These are phyloP conservation scores for Friedmanniomyces simplex DNA, from an alignment of 495 filamentous ascomycete species.

Conservation along the genomic window DNA sequence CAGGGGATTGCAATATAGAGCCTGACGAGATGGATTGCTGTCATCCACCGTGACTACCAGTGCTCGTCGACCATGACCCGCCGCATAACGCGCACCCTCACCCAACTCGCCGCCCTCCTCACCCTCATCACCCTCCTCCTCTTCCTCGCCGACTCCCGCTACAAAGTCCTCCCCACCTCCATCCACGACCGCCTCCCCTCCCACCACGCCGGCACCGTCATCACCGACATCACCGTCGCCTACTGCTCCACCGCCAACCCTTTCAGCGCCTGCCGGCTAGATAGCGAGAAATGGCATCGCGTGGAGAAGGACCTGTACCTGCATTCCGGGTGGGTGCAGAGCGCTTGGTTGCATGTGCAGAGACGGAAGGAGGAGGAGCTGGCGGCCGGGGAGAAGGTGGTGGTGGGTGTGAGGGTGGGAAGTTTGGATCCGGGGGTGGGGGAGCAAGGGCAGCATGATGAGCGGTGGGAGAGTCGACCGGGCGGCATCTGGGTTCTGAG, in stretches of 20 bases:
- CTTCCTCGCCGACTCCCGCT: slow-evolving; percentile 33
- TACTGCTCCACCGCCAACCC: slow-evolving; percentile 65
- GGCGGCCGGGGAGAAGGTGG: slow-evolving; percentile 58
- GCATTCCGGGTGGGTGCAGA: slow-evolving; percentile 56
- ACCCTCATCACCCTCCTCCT: slow-evolving; percentile 49
- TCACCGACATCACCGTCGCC: slow-evolving; percentile 82
- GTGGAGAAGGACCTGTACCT: slow-evolving; percentile 91
- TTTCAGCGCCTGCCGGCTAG: slow-evolving; percentile 69
- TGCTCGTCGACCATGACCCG: slow-evolving; percentile 2
- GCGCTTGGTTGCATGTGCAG: slow-evolving; percentile 75
- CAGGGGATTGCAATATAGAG: too few relatives aligned
- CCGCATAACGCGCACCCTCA: slow-evolving; percentile 49
- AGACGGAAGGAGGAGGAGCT: slow-evolving; percentile 86
- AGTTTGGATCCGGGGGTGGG: slow-evolving; percentile 58
- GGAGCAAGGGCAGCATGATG: slow-evolving; percentile 46
- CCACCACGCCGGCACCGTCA: slow-evolving; percentile 44
- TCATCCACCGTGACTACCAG: not conserved
- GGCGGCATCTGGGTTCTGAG: slow-evolving; percentile 83
- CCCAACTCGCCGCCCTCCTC: slow-evolving; percentile 64
- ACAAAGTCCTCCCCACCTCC: slow-evolving; percentile 42
- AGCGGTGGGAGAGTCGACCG: slow-evolving; percentile 70
- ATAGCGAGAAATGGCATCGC: slow-evolving; percentile 66
- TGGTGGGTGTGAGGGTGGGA: slow-evolving; percentile 74
- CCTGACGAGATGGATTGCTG: too few relatives aligned
- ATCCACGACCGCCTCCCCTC: slow-evolving; percentile 43